A percentile compares a stretch with the other conserved stretches of the same genome.
phyloP scores from a whole-genome alignment of 2,329 filamentous ascomycete genomes.

The Phaeosphaeriaceae sp. region DNA sequence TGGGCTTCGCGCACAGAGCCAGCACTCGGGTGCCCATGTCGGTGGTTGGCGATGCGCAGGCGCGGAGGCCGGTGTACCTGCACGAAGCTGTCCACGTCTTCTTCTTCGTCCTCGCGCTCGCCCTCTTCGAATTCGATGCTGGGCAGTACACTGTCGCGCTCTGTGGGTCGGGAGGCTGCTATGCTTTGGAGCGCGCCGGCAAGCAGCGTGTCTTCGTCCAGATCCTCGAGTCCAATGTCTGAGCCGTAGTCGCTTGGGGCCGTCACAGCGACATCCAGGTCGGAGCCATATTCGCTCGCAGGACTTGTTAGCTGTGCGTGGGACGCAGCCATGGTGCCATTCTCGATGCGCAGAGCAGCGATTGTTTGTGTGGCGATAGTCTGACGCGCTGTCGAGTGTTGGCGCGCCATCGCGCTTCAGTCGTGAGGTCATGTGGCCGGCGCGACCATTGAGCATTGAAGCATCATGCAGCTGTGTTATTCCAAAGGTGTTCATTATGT shows the following conservation, averaged over 20 bases:
- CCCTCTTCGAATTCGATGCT: constrained; percentile 33
- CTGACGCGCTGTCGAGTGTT: constrained; percentile 12
- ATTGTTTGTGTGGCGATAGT: constrained; percentile 3
- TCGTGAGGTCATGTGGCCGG: constrained; percentile 22
- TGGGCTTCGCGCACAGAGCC: neutral
- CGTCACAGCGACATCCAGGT: constrained; percentile 58
- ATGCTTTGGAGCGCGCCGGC: constrained; percentile 21
- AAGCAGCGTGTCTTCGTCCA: constrained; percentile 62
- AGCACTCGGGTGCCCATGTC: constrained; percentile 2
- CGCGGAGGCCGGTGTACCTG: constrained; percentile 43
- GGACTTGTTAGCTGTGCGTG: constrained; percentile 14
- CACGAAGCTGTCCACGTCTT: constrained; percentile 54
- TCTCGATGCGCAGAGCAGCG: neutral
- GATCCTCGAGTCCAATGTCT: constrained; percentile 60
- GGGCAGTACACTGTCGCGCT: constrained; percentile 18
- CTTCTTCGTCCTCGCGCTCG: constrained; percentile 26
- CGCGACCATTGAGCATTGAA: constrained; percentile 6
- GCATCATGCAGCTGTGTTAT: neutral
- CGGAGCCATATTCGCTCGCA: constrained; percentile 68
- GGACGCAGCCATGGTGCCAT: constrained; percentile 37
- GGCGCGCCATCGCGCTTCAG: constrained; percentile 18
- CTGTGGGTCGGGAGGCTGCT: constrained; percentile 1
- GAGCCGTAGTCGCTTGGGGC: constrained; percentile 69
- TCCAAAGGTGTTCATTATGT: too few relatives aligned
- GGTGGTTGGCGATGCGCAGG: constrained; percentile 23